phyloP scores from a whole-genome alignment of 495 filamentous ascomycete species.

The Aspergillus cavernicola region DNA sequence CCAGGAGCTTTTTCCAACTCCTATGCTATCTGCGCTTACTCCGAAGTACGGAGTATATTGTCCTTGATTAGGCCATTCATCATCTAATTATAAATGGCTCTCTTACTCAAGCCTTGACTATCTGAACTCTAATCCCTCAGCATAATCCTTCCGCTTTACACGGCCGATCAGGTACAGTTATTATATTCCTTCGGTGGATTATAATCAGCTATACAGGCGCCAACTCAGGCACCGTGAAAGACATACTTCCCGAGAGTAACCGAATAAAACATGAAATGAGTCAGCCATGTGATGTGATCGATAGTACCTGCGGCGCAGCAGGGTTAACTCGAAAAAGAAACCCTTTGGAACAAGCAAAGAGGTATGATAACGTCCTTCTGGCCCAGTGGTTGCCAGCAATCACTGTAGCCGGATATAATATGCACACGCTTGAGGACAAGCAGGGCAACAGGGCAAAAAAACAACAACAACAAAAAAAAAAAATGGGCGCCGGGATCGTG shows the following conservation, averaged over 20 bases:
- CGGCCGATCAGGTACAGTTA: not conserved
- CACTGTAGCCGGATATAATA: not conserved
- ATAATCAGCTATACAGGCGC: not conserved
- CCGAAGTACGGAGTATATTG: not conserved
- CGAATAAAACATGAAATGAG: not conserved
- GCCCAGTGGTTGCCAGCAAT: conserved; percentile 1
- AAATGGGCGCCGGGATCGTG: not conserved
- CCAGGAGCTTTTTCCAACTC: not conserved
- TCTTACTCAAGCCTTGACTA: not conserved
- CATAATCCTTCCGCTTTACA: not conserved
- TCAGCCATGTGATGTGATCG: not conserved
- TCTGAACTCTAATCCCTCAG: not conserved
- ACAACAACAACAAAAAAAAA: not conserved
- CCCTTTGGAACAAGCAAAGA: not conserved
- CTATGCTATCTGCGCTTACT: not conserved
- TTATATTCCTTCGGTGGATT: not conserved
- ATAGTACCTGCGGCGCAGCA: not conserved
- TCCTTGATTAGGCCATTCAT: not conserved
- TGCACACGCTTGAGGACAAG: too few species aligned
- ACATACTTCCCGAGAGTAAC: not conserved
- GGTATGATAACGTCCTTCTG: not conserved
- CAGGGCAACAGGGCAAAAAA: not conserved
- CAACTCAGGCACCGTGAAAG: not conserved
- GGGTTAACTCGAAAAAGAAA: not conserved
- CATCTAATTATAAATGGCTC: not conserved